phyloP scores from a whole-genome alignment of 495 filamentous ascomycete genomes.

The Bombardia bombarda region DNA sequence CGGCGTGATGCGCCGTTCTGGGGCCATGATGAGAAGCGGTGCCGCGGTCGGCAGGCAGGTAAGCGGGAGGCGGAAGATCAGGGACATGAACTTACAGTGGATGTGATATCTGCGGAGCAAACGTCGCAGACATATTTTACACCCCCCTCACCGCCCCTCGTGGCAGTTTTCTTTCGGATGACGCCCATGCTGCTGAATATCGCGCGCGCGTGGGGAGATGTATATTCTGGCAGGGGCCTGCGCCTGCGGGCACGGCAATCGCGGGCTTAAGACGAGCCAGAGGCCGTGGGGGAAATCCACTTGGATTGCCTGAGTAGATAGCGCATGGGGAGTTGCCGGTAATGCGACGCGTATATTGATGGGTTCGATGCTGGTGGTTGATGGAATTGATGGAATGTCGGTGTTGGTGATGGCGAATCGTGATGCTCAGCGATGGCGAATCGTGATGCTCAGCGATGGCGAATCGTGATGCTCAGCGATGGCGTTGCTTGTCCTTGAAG shows the following conservation, averaged over 20 bases:
- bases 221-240: slow-evolving; percentile 13
- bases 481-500: no score
- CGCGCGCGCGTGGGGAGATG: slow-evolving; percentile 7
- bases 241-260: background rate
- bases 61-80: background rate
- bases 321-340: background rate
- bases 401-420: slow-evolving; percentile 1
- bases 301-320: slow-evolving; percentile 1
- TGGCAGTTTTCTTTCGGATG: slow-evolving; percentile 90
- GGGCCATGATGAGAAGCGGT: background rate
- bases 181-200: slow-evolving; percentile 71
- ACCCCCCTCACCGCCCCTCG: slow-evolving; percentile 81
- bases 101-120: slow-evolving; percentile 91
- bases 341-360: slow-evolving; percentile 20
- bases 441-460: no score
- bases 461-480: no score
- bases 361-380: slow-evolving; percentile 4
- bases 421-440: no score
- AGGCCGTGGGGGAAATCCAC: slow-evolving; percentile 9
- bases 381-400: slow-evolving; percentile 15
- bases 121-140: slow-evolving; percentile 95
- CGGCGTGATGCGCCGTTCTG: slow-evolving; percentile 3
- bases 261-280: slow-evolving; percentile 4
- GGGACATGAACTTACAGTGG: slow-evolving; percentile 58
- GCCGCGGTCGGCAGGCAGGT: background rate